Conservation (phyloP, 495 filamentous ascomycete genomes). For the Podospora pseudopauciseta region DNA sequence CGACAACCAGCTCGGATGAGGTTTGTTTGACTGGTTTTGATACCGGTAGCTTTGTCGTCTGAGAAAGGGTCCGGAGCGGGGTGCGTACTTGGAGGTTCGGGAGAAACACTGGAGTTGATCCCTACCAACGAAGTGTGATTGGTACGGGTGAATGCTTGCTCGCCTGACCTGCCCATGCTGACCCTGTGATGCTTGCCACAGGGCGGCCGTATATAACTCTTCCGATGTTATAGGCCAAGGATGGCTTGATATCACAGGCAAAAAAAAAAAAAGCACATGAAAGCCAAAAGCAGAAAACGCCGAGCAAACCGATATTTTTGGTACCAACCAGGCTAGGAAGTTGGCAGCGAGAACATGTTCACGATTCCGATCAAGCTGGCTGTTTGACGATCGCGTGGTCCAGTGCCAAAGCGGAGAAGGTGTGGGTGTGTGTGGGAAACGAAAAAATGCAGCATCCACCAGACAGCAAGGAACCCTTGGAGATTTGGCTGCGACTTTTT, state of each 20-base stretch:
- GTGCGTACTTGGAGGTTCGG: neutral
- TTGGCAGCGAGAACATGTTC: neutral
- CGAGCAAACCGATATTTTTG: neutral
- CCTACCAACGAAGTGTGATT: conserved; percentile 16
- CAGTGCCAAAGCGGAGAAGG: neutral
- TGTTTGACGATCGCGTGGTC: neutral
- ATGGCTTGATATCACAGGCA: neutral
- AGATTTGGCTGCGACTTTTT: neutral
- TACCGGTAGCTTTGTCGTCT: neutral
- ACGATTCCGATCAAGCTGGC: neutral
- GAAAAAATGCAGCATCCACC: neutral
- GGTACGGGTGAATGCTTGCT: conserved; percentile 26
- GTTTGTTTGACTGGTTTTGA: neutral
- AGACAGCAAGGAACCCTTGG: neutral
- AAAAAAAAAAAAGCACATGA: neutral
- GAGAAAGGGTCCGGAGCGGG: neutral
- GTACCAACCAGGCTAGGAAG: neutral
- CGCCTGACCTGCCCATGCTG: conserved; percentile 18
- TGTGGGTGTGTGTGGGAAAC: neutral
- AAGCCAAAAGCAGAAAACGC: neutral
- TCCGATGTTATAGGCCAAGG: conserved; percentile 5
- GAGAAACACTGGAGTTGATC: neutral
- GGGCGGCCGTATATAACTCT: conserved; percentile 3
- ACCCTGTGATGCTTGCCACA: neutral
- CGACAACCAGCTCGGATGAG: neutral